phyloP scores from a whole-genome alignment of 2,329 filamentous ascomycete species.

The Colletotrichum sp. region DNA sequence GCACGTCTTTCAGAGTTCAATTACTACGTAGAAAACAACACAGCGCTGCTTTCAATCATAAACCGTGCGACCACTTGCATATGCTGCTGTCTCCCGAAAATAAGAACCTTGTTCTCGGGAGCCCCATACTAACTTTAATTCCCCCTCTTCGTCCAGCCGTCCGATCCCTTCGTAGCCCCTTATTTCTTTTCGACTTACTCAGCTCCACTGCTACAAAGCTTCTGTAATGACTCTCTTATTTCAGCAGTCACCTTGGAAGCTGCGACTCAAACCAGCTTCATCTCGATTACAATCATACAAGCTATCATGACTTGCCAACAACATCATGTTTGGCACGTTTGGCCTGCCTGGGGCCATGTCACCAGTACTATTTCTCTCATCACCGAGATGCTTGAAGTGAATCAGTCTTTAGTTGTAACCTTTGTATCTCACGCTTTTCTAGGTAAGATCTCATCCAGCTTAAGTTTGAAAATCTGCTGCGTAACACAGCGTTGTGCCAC shows the following conservation, averaged over 20 bases:
- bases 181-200: neutral
- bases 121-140: neutral
- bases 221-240: neutral
- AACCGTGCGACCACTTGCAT: neutral
- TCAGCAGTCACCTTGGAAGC: neutral
- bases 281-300: neutral
- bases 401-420: neutral
- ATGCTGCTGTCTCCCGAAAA: neutral
- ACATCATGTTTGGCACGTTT: neutral
- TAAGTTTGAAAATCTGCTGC: neutral
- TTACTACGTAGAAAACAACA: neutral
- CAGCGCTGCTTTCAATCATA: neutral
- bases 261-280: too few species aligned
- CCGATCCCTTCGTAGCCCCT: neutral
- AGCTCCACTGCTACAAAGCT: neutral
- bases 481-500: neutral
- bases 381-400: neutral
- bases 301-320: neutral
- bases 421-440: neutral
- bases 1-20: neutral
- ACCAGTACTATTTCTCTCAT: neutral
- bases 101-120: neutral
- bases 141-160: neutral
- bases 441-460: neutral
- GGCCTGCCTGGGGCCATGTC: neutral